These are phyloP conservation scores for Neonectria neomacrospora DNA, from an alignment of 2,329 filamentous ascomycete genomes.

Conservation along the genomic window DNA sequence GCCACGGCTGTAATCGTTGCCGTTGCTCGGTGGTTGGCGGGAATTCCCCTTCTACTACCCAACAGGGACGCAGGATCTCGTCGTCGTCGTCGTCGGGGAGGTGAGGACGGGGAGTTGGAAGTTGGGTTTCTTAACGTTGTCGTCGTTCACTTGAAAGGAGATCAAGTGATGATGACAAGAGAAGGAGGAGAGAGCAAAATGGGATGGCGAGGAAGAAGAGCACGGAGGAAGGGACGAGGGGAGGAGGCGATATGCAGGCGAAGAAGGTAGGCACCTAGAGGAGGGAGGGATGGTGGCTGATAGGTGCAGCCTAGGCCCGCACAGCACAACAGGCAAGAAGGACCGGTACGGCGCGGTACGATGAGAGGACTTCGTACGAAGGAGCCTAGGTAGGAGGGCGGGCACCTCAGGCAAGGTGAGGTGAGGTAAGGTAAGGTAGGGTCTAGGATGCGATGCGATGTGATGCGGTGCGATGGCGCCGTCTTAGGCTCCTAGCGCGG, in stretches of 20 bases:
- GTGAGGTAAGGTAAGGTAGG: slow-evolving; percentile 5
- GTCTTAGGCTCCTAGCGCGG: slow-evolving; percentile 20
- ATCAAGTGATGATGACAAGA: slow-evolving; percentile 36
- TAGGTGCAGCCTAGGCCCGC: slow-evolving; percentile 28
- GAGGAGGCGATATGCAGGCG: slow-evolving; percentile 30
- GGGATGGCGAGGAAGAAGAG: slow-evolving; percentile 13
- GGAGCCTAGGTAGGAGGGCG: not conserved
- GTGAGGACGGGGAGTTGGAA: slow-evolving; percentile 12
- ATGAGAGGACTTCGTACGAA: not conserved
- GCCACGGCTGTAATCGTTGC: slow-evolving; percentile 14
- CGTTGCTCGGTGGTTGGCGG: slow-evolving; percentile 17
- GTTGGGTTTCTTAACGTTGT: slow-evolving; percentile 22
- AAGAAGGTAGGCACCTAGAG: slow-evolving; percentile 25
- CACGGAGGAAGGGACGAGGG: slow-evolving; percentile 8
- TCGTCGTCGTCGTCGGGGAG: slow-evolving; percentile 24
- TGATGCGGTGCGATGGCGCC: slow-evolving; percentile 22
- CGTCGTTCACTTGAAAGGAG: slow-evolving; percentile 35
- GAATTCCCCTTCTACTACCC: slow-evolving; percentile 21
- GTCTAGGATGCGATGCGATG: slow-evolving; percentile 26
- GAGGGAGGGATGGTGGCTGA: slow-evolving; percentile 25
- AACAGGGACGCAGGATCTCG: slow-evolving; percentile 17
- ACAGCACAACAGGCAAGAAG: slow-evolving; percentile 17
- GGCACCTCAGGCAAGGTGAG: slow-evolving; percentile 8
- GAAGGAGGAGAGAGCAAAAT: slow-evolving; percentile 3
- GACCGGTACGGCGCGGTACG: slow-evolving; percentile 22